A percentile compares a stretch with the other conserved stretches of the same genome.
phyloP scores from a whole-genome alignment of 1,284 basidiomycete genomes.

The Pulveroboletus sp. region DNA sequence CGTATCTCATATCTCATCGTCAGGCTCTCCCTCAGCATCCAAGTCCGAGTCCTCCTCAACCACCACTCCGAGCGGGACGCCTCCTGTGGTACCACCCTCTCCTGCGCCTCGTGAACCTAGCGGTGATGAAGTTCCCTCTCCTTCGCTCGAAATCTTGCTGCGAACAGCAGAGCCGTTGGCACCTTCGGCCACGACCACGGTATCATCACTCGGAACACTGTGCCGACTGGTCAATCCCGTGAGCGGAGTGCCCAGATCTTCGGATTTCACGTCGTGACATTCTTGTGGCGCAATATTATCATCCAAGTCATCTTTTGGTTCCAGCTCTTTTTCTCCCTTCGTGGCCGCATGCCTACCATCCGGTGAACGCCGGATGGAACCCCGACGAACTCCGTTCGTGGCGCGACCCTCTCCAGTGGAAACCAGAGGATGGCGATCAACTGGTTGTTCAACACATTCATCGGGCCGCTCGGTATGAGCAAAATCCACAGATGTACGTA shows the following conservation, averaged over 20 bases:
- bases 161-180: slow-evolving; percentile 8
- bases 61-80: slow-evolving; percentile 7
- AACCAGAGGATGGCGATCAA: background rate
- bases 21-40: slow-evolving; percentile 40
- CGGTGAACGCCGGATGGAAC: slow-evolving; percentile 4
- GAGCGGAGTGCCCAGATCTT: slow-evolving; percentile 50
- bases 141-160: slow-evolving; percentile 25
- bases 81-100: slow-evolving; percentile 2
- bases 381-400: slow-evolving; percentile 17
- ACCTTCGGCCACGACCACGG: slow-evolving; percentile 34
- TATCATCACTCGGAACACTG: slow-evolving; percentile 55
- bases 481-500: slow-evolving; percentile 3
- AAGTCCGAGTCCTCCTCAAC: slow-evolving; percentile 32
- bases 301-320: slow-evolving; percentile 1
- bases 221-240: slow-evolving; percentile 50
- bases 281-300: slow-evolving; percentile 13
- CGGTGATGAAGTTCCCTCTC: slow-evolving; percentile 8
- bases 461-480: slow-evolving; percentile 1
- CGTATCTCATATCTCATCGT: slow-evolving; percentile 32
- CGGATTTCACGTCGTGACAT: slow-evolving; percentile 39
- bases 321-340: slow-evolving; percentile 1
- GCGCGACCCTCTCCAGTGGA: slow-evolving; percentile 19
- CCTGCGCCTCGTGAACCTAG: background rate
- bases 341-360: background rate
- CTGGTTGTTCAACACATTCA: slow-evolving; percentile 6